These are phyloP conservation scores for Rheum nobile DNA, from an alignment of 148 eudicot genomes.

Conservation along the genomic window DNA sequence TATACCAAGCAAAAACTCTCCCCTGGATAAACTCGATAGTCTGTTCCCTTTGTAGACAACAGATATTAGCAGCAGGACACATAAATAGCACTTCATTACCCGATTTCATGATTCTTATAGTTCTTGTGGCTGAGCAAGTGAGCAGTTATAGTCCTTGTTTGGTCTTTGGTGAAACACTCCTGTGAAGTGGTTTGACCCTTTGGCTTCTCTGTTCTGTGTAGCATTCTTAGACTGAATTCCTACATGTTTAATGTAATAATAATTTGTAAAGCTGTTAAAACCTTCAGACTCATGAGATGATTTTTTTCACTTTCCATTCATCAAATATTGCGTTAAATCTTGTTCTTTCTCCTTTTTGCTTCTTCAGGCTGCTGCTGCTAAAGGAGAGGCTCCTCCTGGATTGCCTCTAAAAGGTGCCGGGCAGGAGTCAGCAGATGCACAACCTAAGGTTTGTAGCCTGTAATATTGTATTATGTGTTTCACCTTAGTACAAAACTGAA, in stretches of 20 bases:
- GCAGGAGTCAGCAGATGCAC: conserved; percentile 83
- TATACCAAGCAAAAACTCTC: not conserved
- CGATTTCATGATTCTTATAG: not conserved
- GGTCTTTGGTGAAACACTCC: not conserved
- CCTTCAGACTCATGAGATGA: not conserved
- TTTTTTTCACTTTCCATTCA: not conserved
- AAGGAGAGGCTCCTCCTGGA: conserved; percentile 97
- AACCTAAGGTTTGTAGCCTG: conserved; percentile 39
- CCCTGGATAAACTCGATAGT: not conserved
- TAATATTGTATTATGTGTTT: not conserved
- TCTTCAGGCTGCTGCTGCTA: conserved; percentile 88
- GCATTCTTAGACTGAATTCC: not conserved
- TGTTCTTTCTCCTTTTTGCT: not conserved
- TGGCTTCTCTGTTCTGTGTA: not conserved
- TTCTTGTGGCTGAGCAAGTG: not conserved
- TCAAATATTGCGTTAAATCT: not conserved
- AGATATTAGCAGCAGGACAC: not conserved
- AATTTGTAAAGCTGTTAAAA: not conserved
- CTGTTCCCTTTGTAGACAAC: not conserved
- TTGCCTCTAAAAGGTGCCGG: conserved; percentile 93
- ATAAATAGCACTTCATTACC: not conserved
- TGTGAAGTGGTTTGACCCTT: not conserved
- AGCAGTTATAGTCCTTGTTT: not conserved
- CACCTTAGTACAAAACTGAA: conserved; percentile 10
- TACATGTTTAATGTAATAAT: not conserved